A percentile compares a stretch with the other conserved stretches of the same genome.
Evolutionary conservation across 768 basidiomycete species (phyloP).

Genomic region (Tulasnella calospora): DNA sequence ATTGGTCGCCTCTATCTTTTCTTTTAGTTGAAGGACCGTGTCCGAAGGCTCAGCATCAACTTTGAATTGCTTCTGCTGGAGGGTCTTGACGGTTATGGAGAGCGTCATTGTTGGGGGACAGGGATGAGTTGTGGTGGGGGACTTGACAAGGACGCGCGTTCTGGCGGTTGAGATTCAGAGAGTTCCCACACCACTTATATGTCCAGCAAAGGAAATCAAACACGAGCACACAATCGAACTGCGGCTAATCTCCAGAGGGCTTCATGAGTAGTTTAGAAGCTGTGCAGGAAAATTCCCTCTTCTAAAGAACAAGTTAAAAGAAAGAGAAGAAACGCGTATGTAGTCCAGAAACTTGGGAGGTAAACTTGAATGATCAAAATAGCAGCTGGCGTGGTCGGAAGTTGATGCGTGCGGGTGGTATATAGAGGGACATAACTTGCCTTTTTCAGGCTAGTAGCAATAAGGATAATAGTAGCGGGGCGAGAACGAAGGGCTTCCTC

Average conservation of each 20-base stretch:
- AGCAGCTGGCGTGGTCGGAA: background rate
- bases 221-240: background rate
- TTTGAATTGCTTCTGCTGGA: slow-evolving; percentile 87
- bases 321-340: background rate
- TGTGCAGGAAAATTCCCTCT: too few species aligned
- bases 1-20: slow-evolving; percentile 72
- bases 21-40: slow-evolving; percentile 73
- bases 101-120: slow-evolving; percentile 12
- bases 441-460: slow-evolving; percentile 6
- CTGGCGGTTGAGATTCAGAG: slow-evolving; percentile 2
- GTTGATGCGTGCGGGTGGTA: background rate
- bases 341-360: background rate
- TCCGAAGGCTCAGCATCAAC: slow-evolving; percentile 75
- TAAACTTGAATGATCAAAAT: background rate
- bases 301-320: background rate
- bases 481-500: slow-evolving; percentile 12
- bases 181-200: background rate
- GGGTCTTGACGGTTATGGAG: slow-evolving; percentile 79
- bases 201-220: slow-evolving; percentile 11
- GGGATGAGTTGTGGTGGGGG: slow-evolving; percentile 6
- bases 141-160: slow-evolving; percentile 16
- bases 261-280: too few species aligned
- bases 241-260: too few species aligned
- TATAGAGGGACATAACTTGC: background rate
- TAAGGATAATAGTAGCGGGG: slow-evolving; percentile 8